phyloP scores from a whole-genome alignment of 2,329 filamentous ascomycete genomes.

The Alternaria conjuncta region DNA sequence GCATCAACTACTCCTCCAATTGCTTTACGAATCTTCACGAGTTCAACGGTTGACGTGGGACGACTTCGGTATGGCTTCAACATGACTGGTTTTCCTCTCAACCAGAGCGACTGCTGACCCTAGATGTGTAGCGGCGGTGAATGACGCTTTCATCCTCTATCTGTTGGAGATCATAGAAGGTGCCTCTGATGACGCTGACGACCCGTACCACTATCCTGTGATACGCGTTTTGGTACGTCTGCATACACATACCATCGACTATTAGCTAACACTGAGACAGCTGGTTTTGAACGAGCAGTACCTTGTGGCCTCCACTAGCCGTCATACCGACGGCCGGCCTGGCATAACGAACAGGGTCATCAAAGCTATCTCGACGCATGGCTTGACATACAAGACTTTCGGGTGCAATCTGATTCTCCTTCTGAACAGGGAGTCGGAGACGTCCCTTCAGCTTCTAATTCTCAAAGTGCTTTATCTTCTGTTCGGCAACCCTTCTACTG shows the following conservation, averaged over 20 bases:
- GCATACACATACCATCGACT: background rate
- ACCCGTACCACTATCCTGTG: slow-evolving; percentile 94
- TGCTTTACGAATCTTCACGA: slow-evolving; percentile 95
- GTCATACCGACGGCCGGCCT: slow-evolving; percentile 47
- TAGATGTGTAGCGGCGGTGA: slow-evolving; percentile 57
- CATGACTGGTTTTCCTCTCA: background rate
- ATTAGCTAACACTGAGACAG: slow-evolving; percentile 53
- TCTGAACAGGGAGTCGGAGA: slow-evolving; percentile 91
- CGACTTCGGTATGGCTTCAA: slow-evolving; percentile 70
- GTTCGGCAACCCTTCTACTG: slow-evolving; percentile 88
- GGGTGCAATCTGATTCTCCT: slow-evolving; percentile 96
- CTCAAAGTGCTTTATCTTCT: slow-evolving; percentile 93
- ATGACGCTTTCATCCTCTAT: slow-evolving; percentile 81
- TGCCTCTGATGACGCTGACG: slow-evolving; percentile 82
- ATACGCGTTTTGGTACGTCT: slow-evolving; percentile 86
- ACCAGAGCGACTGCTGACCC: background rate
- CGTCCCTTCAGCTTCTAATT: slow-evolving; percentile 92
- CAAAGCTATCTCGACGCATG: slow-evolving; percentile 84
- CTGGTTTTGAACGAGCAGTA: slow-evolving; percentile 98
- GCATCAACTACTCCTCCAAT: slow-evolving; percentile 81
- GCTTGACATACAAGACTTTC: slow-evolving; percentile 86
- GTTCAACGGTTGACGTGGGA: slow-evolving; percentile 80
- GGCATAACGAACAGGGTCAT: slow-evolving; percentile 90
- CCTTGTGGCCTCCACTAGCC: slow-evolving; percentile 72
- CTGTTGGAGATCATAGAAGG: slow-evolving; percentile 89